Conservation (phyloP, 2,329 filamentous ascomycete species). For the Clarireedia hainanense region DNA sequence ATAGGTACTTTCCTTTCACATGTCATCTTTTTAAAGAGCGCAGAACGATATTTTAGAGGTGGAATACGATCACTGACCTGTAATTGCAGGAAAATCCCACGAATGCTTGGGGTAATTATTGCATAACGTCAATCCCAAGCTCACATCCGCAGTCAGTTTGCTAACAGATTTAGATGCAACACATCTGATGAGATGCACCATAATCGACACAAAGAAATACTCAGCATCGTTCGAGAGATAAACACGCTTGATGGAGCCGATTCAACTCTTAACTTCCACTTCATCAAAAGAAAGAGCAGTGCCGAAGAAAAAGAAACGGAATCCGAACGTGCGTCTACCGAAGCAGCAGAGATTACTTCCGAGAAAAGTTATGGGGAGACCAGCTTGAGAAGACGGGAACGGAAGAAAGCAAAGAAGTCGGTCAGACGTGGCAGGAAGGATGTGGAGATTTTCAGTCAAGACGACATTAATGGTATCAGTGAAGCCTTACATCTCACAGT, state of each 20-base stretch:
- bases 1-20: no score
- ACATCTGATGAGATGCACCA: conserved; percentile 28
- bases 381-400: conserved; percentile 17
- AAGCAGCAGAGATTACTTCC: conserved; percentile 16
- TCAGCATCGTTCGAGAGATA: conserved; percentile 22
- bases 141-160: background rate
- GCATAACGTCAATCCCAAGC: background rate
- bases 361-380: conserved; percentile 12
- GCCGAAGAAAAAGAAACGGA: background rate
- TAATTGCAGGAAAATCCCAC: conserved; percentile 23
- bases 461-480: conserved; percentile 24
- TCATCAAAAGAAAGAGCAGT: background rate
- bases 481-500: conserved; percentile 23
- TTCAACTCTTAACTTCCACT: background rate
- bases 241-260: conserved; percentile 15
- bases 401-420: conserved; percentile 24
- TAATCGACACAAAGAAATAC: conserved; percentile 26
- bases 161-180: conserved; percentile 23
- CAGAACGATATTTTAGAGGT: no score
- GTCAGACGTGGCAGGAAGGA: conserved; percentile 5
- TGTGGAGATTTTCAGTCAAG: conserved; percentile 19
- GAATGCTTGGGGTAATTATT: conserved; percentile 25
- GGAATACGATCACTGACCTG: background rate
- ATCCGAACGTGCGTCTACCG: conserved; percentile 1
- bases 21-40: no score